Evolutionary conservation across 106 monocot species (phyloP).

Genomic region (Chionographis japonica): DNA sequence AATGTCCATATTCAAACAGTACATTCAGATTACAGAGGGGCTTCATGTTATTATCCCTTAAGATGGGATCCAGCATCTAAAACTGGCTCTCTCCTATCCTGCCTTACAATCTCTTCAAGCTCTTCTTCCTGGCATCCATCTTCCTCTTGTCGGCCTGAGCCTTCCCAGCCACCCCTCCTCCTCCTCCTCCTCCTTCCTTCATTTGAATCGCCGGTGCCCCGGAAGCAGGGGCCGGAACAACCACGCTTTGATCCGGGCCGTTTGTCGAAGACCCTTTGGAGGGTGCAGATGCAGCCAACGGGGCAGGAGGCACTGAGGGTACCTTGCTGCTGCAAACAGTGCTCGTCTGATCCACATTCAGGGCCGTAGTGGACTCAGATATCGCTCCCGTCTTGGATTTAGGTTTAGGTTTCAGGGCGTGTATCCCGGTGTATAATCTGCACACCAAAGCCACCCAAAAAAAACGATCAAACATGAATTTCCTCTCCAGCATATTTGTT

Average conservation of each 20-base stretch:
- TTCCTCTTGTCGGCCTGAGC: conserved; percentile 31
- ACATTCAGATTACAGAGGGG: no score
- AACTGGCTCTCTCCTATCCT: background rate
- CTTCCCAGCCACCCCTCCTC: background rate
- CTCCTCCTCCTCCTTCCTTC: background rate
- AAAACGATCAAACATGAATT: background rate
- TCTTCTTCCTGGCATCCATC: conserved; percentile 51
- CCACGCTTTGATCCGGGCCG: background rate
- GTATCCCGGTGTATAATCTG: conserved; percentile 38
- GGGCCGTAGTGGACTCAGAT: conserved; percentile 28
- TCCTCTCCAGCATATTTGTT: no score
- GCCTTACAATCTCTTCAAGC: conserved; percentile 43
- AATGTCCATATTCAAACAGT: no score
- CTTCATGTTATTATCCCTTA: no score
- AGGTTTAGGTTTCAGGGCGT: conserved; percentile 30
- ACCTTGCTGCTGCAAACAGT: background rate
- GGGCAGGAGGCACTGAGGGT: background rate
- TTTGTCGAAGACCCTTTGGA: background rate
- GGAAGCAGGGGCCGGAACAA: background rate
- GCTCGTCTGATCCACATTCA: conserved; percentile 32
- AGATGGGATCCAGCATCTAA: no score
- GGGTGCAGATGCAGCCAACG: conserved; percentile 8
- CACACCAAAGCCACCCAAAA: background rate
- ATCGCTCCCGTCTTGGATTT: conserved; percentile 30
- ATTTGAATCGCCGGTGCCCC: background rate